A percentile compares a stretch with the other conserved stretches of the same genome.
Evolutionary conservation across 1,284 basidiomycete species (phyloP).

Genomic region (Ganoderma sinense): DNA sequence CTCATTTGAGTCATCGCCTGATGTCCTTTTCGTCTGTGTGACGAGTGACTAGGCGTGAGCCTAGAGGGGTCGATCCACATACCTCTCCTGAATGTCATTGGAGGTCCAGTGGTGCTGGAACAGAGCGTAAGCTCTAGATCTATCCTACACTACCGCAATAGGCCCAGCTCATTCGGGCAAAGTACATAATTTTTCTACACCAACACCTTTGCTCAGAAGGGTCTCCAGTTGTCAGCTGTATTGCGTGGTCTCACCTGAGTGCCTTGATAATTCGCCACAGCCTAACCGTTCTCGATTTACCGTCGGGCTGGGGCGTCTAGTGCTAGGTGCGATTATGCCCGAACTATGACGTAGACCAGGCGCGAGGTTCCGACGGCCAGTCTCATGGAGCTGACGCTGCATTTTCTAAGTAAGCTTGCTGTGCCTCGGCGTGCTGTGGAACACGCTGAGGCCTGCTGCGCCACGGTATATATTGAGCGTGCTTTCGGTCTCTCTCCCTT

Average conservation of each 20-base stretch:
- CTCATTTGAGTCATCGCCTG: background rate
- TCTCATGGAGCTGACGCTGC: background rate
- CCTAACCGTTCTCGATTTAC: background rate
- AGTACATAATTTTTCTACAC: background rate
- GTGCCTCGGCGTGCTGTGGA: background rate
- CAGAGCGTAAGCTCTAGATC: too few species aligned
- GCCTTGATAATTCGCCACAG: background rate
- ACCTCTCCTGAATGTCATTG: background rate
- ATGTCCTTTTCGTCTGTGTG: background rate
- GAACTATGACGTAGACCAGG: conserved; percentile 18
- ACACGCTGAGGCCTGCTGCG: background rate
- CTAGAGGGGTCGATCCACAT: background rate
- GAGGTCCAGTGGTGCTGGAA: background rate
- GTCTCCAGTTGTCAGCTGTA: background rate
- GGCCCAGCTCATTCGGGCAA: background rate
- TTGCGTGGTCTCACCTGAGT: background rate
- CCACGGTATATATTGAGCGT: conserved; percentile 1
- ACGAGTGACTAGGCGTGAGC: background rate
- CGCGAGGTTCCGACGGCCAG: background rate
- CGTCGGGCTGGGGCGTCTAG: background rate
- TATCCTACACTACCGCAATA: too few species aligned
- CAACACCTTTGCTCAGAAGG: background rate
- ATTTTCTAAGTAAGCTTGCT: background rate
- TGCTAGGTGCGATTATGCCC: background rate
- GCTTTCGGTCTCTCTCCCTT: background rate